phyloP scores from a whole-genome alignment of 2,329 filamentous ascomycete species.

The Arachnomyces sp. region DNA sequence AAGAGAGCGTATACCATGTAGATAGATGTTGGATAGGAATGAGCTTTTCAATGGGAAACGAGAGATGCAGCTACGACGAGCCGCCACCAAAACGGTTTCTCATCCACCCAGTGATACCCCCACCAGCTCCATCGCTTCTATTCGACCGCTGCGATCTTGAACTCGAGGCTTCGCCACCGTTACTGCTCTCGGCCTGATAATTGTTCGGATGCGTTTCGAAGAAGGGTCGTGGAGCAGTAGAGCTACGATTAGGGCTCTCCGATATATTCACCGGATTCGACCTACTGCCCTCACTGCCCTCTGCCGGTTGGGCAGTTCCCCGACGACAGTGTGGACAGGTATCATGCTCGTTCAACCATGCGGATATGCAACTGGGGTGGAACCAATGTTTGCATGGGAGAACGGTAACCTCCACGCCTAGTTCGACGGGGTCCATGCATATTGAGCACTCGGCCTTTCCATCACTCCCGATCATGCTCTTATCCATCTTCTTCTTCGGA shows the following conservation, averaged over 20 bases:
- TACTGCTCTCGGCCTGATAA: slow-evolving; percentile 6
- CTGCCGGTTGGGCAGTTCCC: slow-evolving; percentile 22
- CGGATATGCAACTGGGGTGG: slow-evolving; percentile 69
- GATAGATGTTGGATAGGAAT: too few species aligned
- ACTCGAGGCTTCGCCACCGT: slow-evolving; percentile 11
- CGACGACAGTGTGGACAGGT: slow-evolving; percentile 64
- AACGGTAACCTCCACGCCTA: slow-evolving; percentile 65
- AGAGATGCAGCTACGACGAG: too few species aligned
- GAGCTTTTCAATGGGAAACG: too few species aligned
- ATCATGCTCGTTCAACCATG: slow-evolving; percentile 85
- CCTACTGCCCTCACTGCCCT: slow-evolving; percentile 16
- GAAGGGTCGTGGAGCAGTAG: slow-evolving; percentile 11
- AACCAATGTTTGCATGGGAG: slow-evolving; percentile 93
- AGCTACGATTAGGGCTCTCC: slow-evolving; percentile 13
- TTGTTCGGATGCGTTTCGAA: too few species aligned
- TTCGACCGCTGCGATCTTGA: slow-evolving; percentile 2
- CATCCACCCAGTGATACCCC: slow-evolving; percentile 23
- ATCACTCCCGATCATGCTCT: slow-evolving; percentile 61
- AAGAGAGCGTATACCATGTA: too few species aligned
- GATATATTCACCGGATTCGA: slow-evolving; percentile 7
- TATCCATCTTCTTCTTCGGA: slow-evolving; percentile 62
- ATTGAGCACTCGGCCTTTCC: slow-evolving; percentile 79
- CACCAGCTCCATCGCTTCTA: slow-evolving; percentile 5
- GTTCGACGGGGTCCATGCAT: slow-evolving; percentile 76
- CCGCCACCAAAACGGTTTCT: slow-evolving; percentile 17